Evolutionary conservation across 129 eudicot species (phyloP), one percentile per base, ranked within the genome.

Genomic region (Logfia minima): DNA sequence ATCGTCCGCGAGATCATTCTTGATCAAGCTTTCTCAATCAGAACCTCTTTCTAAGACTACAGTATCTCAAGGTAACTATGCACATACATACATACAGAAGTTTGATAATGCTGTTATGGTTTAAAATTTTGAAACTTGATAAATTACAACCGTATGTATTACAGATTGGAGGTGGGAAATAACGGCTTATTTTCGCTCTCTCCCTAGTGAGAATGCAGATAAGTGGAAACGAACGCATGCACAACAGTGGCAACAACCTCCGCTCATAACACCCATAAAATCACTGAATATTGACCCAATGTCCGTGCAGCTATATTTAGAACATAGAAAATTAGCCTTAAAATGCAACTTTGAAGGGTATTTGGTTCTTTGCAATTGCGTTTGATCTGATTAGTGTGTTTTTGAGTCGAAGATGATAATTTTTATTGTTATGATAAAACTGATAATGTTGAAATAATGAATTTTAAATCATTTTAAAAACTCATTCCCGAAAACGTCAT

Each of bases 121-220:
- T 66, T 35, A 23, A 64, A 24, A 29, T 62, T 41, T 22, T 34
- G 71, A 21, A 67, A 78, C 76, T 58, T n/a, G 41, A 23, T 78
- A 45, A 1, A 75, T 8, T 63, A 19, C 31, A 39, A 24, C 7
- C 18, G 32, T 48, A 34, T 80, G 29, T 56, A 34, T 55, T 39
- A 58, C 83, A 91, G 99, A 81, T 88, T 91, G 88, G 87, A 91
- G 82, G 82, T 91, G 99, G 99, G 97, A 94, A 77, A 84, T 94
- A 81, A 87, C 87, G 4, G 90, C 86, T 63, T 94, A 91, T 75
- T 89, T 94, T 39, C 68, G 82, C 55, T 79, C 86, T 51, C 84
- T 86, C 41, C 94, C 98, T 72, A 66, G 80, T 69, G 67, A 85
- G 22, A 84, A 84, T 71, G 86, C 79, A 9, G 90, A 82, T 43